Percentiles rank a stretch among this genome's conserved stretches.
phyloP scores from a whole-genome alignment of 257 asterid species.

The Solanum gracilifrons region DNA sequence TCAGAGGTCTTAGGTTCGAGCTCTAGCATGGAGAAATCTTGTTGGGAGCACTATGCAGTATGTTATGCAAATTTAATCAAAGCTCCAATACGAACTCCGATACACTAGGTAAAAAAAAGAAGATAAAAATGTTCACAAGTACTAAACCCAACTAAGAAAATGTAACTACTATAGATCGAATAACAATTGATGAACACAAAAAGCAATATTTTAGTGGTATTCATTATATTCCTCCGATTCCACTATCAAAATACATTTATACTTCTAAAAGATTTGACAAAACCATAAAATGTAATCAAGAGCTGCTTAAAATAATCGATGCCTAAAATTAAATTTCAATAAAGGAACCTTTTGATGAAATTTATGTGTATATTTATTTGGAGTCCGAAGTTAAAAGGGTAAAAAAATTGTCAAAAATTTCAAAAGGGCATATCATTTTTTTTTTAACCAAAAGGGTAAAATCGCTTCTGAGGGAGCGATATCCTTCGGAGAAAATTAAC shows the following conservation, averaged over 20 bases:
- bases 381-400: no score
- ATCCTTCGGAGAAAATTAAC: no score
- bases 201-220: neutral
- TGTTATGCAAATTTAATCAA: no score
- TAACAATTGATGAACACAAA: no score
- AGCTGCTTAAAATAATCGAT: neutral
- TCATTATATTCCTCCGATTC: neutral
- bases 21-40: no score
- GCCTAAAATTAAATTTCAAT: neutral
- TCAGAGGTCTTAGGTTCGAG: neutral
- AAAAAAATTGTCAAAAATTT: no score
- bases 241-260: neutral
- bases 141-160: neutral
- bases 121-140: neutral
- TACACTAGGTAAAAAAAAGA: neutral
- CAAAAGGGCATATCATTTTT: no score
- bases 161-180: neutral
- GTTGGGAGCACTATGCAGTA: accelerated
- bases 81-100: no score
- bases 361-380: neutral
- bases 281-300: neutral
- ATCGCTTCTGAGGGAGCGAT: no score
- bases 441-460: no score
- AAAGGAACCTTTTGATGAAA: neutral
- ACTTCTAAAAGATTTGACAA: neutral